Conservation (phyloP, 495 filamentous ascomycete genomes). For the Letharia columbiana region DNA sequence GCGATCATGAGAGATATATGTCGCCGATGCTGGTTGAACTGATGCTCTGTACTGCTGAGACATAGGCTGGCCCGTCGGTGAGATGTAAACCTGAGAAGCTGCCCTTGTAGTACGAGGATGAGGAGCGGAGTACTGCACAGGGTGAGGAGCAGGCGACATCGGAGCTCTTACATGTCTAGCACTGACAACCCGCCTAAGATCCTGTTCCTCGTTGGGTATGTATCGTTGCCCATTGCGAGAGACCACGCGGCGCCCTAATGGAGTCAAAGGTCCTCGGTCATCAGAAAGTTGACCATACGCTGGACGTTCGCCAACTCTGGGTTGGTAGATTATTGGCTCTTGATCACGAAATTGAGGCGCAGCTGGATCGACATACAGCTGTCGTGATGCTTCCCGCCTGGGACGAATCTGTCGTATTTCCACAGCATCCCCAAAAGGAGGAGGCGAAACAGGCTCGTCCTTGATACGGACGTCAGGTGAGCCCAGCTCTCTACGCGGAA, state of each 20-base stretch:
- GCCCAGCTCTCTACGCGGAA: conserved; percentile 29
- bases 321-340: conserved; percentile 13
- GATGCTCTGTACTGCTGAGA: conserved; percentile 52
- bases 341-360: conserved; percentile 36
- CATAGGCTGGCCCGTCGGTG: conserved; percentile 41
- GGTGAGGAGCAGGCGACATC: conserved; percentile 23
- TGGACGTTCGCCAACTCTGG: conserved; percentile 15
- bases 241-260: conserved; percentile 16
- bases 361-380: conserved; percentile 42
- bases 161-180: conserved; percentile 35
- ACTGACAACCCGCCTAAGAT: conserved; percentile 54
- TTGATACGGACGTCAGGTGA: conserved; percentile 62
- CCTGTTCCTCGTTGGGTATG: conserved; percentile 36
- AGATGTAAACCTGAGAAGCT: conserved; percentile 52
- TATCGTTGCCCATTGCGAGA: conserved; percentile 16
- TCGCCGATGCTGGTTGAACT: conserved; percentile 33
- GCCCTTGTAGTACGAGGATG: conserved; percentile 41
- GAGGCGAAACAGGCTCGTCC: conserved; percentile 76
- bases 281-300: conserved; percentile 9
- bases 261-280: conserved; percentile 15
- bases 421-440: conserved; percentile 52
- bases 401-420: conserved; percentile 33
- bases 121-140: conserved; percentile 23
- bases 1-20: conserved; percentile 45
- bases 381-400: conserved; percentile 37